Base-by-base conservation (phyloP, 1,284 basidiomycete species). In the Puccinia coronata region DNA sequence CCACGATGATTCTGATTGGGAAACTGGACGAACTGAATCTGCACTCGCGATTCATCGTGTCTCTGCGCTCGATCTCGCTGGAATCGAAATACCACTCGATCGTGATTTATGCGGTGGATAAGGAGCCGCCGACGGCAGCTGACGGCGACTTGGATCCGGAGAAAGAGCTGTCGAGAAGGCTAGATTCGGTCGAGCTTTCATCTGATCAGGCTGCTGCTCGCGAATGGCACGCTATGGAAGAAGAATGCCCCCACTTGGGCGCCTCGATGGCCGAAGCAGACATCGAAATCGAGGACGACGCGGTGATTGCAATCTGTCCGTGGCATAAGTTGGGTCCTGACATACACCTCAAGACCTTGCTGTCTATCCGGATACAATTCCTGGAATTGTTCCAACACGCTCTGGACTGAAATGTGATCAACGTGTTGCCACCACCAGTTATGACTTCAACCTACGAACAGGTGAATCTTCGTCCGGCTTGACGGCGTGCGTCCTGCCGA, bases 401-500 rank as follows among this genome's bases (percentile, higher is more conserved):
- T 28, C 84, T 36, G 83, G 82, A 82, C 41, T 20, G 23, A 20
- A 2, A 49, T 36, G 47, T 84, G 85, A 80, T 47, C n/a, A 28
- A 23, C 20, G 14, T 41, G 18, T 43, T 36, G 34, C 59, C 43
- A 59, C 71, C 4, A 39, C 28, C n/a, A 85, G 86, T 73, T 86
- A 86, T 81, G 85, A 86, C 81, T 86, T 86, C 71, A 82, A 82
- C 36, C 82, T 86, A n/a, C 78, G 83, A 41, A 85, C 85, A 0
- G 86, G 86, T 53, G 85, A 85, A 71, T 84, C 84, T 20, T 85
- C 85, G 0, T 84, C 84, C 34, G 86, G 86, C 25, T 82, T 86
- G 70, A 83, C 83, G n/a, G 83, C 85, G 0, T 86, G 86, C 61
- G 84, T 85, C 43, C 85, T 84, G 57, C n/a, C 63, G 0, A 84